Conservation (phyloP, 768 basidiomycete species). For the Psilocybe azurescens region DNA sequence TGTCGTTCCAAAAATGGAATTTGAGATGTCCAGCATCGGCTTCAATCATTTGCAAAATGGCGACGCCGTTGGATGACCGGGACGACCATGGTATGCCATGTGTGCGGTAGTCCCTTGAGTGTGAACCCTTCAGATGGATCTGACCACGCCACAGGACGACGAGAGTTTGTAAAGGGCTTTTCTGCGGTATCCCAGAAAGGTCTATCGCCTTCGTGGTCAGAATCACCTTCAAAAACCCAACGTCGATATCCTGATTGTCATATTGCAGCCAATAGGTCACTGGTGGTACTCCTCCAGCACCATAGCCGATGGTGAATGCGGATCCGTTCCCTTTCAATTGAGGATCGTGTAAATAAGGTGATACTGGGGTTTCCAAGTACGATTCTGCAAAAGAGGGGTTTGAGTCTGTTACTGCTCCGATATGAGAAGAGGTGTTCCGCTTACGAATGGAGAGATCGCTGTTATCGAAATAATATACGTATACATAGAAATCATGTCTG, state of each 20-base stretch:
- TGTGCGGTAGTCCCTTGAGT: not conserved
- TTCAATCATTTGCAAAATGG: too few species aligned
- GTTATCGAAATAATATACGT: not conserved
- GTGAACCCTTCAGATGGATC: too few species aligned
- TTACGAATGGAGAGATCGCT: not conserved
- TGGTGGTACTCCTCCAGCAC: slow-evolving; percentile 9
- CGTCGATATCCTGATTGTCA: not conserved
- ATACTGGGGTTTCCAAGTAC: not conserved
- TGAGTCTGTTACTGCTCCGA: not conserved
- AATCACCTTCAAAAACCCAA: slow-evolving; percentile 2
- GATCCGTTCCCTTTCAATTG: not conserved
- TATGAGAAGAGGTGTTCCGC: not conserved
- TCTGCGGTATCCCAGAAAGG: not conserved
- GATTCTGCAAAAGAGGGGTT: not conserved
- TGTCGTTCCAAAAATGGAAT: too few species aligned
- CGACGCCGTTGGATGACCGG: not conserved
- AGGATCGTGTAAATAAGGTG: not conserved
- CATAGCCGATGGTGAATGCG: slow-evolving; percentile 9
- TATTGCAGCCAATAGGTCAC: not conserved
- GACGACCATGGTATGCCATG: not conserved
- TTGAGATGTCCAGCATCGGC: too few species aligned
- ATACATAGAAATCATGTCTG: not conserved
- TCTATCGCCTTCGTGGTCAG: slow-evolving; percentile 2
- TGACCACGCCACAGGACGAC: too few species aligned
- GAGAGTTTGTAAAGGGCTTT: too few species aligned